phyloP scores from a whole-genome alignment of 495 filamentous ascomycete genomes.

The Cladorrhinum samala region DNA sequence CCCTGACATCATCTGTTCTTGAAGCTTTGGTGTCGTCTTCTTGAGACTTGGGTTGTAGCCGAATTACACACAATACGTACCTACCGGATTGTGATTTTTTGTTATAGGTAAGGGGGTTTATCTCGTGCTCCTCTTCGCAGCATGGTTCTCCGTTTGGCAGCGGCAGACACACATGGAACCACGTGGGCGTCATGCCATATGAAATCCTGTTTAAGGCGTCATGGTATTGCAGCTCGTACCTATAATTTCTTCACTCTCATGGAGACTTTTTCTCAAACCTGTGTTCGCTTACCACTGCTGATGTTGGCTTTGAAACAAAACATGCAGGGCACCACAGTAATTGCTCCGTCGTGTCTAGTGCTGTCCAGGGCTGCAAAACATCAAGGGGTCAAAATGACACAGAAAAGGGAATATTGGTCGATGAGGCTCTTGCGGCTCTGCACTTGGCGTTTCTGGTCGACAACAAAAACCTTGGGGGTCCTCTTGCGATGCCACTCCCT shows the following conservation, averaged over 20 bases:
- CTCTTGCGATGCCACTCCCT: background rate
- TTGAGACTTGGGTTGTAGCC: background rate
- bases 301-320: background rate
- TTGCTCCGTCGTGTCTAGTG: background rate
- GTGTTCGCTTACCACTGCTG: background rate
- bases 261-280: no score
- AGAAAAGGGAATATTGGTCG: background rate
- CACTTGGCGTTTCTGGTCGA: constrained; percentile 19
- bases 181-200: background rate
- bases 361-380: background rate
- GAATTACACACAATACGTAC: no score
- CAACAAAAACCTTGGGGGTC: no score
- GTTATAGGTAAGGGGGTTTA: background rate
- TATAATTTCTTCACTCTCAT: no score
- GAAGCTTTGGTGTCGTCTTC: no score
- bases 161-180: background rate
- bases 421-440: constrained; percentile 17
- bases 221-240: no score
- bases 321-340: background rate
- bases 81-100: no score
- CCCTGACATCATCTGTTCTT: background rate
- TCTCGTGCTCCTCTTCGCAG: background rate
- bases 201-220: background rate
- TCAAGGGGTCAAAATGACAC: background rate
- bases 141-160: background rate